A percentile compares a stretch with the other conserved stretches of the same genome.
phyloP scores from a whole-genome alignment of 1,139 yeast genomes.

The Geotrichum aggregatum region DNA sequence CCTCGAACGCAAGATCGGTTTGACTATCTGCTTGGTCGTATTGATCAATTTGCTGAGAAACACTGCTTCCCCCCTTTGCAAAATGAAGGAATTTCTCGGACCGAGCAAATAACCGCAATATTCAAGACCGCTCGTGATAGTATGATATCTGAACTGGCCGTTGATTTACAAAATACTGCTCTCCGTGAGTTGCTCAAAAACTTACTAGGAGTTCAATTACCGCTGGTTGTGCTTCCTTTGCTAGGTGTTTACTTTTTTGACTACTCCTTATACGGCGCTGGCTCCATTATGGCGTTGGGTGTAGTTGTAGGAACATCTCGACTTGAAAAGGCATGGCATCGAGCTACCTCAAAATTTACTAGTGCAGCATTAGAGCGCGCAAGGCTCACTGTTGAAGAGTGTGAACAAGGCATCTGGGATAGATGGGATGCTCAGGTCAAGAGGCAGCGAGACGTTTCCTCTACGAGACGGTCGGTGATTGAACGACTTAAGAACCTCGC shows the following conservation, averaged over 20 bases:
- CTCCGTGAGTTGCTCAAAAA: slow-evolving; percentile 18
- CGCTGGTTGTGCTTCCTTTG: slow-evolving; percentile 34
- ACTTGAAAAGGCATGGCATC: slow-evolving; percentile 39
- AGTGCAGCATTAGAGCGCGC: slow-evolving; percentile 32
- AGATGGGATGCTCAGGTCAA: slow-evolving; percentile 37
- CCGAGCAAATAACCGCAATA: slow-evolving; percentile 10
- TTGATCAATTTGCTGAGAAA: slow-evolving; percentile 33
- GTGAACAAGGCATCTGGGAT: slow-evolving; percentile 32
- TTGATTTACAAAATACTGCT: slow-evolving; percentile 22
- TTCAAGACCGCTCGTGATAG: slow-evolving; percentile 17
- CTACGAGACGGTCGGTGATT: slow-evolving; percentile 27
- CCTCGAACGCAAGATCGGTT: slow-evolving; percentile 33
- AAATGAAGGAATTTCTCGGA: neutral
- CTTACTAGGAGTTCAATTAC: slow-evolving; percentile 38
- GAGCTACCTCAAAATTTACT: slow-evolving; percentile 30
- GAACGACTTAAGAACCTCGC: slow-evolving; percentile 19
- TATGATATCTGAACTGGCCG: slow-evolving; percentile 17
- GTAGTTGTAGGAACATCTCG: slow-evolving; percentile 37
- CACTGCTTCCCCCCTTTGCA: slow-evolving; percentile 22
- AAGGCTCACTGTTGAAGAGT: slow-evolving; percentile 26
- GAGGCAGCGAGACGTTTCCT: slow-evolving; percentile 28
- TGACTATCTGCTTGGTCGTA: slow-evolving; percentile 37
- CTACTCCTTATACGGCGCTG: slow-evolving; percentile 38
- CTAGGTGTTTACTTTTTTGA: slow-evolving; percentile 37
- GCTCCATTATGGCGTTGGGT: slow-evolving; percentile 40